These are phyloP conservation scores for Globisporangium okanoganense DNA, from an alignment of 352 stramenopile genomes.

Conservation along the genomic window DNA sequence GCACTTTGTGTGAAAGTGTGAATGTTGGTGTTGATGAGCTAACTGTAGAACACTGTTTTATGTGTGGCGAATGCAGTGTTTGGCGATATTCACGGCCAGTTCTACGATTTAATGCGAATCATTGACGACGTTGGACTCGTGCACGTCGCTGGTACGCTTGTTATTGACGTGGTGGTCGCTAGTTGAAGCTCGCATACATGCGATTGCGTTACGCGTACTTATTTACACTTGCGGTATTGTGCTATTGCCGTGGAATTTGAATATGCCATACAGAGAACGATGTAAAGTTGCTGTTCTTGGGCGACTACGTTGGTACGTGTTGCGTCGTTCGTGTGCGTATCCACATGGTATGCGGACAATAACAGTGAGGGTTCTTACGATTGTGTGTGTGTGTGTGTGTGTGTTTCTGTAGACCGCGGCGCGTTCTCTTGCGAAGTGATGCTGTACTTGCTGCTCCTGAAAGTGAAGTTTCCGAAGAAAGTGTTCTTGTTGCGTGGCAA, in stretches of 20 bases:
- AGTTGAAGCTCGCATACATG: neutral
- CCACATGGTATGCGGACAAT: neutral
- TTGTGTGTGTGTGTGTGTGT: neutral
- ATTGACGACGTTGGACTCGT: slow-evolving; percentile 43
- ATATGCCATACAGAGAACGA: slow-evolving; percentile 27
- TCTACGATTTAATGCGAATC: slow-evolving; percentile 69
- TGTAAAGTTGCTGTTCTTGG: slow-evolving; percentile 63
- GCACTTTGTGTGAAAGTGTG: slow-evolving; percentile 13
- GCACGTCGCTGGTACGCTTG: slow-evolving; percentile 28
- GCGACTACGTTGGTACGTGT: slow-evolving; percentile 66
- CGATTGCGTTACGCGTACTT: neutral
- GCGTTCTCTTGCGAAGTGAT: slow-evolving; percentile 83
- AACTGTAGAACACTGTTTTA: neutral
- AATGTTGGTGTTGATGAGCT: neutral
- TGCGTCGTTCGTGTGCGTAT: neutral
- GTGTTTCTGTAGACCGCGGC: slow-evolving; percentile 40
- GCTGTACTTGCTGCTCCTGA: slow-evolving; percentile 71
- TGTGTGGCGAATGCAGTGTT: slow-evolving; percentile 41
- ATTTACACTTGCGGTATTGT: neutral
- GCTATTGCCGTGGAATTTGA: neutral
- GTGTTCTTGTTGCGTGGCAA: slow-evolving; percentile 74
- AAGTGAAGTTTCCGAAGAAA: slow-evolving; percentile 52
- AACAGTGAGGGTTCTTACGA: too few species aligned
- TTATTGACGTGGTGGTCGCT: neutral
- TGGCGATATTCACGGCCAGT: slow-evolving; percentile 80